Percentiles rank a stretch among this genome's conserved stretches.
These are phyloP conservation scores for Daldinia concentrica DNA, from an alignment of 495 filamentous ascomycete species.

Conservation along the genomic window DNA sequence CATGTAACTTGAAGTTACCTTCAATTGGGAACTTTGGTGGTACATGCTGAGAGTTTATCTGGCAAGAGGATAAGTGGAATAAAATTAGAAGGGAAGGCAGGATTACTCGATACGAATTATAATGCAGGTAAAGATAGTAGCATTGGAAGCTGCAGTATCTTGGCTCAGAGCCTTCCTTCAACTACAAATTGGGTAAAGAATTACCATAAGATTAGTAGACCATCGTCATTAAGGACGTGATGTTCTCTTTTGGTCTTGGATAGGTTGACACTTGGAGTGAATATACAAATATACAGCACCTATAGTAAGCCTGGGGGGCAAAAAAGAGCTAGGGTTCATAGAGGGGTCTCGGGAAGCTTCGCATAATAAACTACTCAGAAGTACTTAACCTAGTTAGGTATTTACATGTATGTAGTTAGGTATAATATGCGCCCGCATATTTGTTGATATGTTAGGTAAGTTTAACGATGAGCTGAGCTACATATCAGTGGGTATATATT, in stretches of 20 bases:
- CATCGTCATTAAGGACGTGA: constrained; percentile 13
- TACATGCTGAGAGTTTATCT: neutral
- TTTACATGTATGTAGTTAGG: neutral
- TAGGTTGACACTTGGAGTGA: constrained; percentile 29
- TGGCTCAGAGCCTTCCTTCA: constrained; percentile 23
- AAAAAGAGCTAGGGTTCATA: constrained; percentile 9
- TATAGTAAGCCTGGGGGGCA: constrained; percentile 12
- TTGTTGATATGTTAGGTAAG: too few relatives aligned
- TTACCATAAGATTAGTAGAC: constrained; percentile 20
- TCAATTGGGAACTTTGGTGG: neutral
- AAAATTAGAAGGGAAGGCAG: neutral
- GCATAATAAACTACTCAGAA: neutral
- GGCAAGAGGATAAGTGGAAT: neutral
- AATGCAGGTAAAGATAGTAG: constrained; percentile 10
- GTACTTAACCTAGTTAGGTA: constrained; percentile 22
- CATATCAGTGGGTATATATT: neutral
- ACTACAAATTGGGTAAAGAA: constrained; percentile 21
- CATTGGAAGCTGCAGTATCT: constrained; percentile 6
- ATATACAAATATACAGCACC: constrained; percentile 11
- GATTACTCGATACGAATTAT: constrained; percentile 4
- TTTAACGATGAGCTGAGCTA: neutral
- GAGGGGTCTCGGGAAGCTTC: constrained; percentile 29
- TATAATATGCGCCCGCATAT: too few relatives aligned
- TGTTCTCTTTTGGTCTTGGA: neutral
- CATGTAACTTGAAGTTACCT: neutral